phyloP scores from a whole-genome alignment of 371 early-diverging fungal species.

The Apophysomyces sp. region DNA sequence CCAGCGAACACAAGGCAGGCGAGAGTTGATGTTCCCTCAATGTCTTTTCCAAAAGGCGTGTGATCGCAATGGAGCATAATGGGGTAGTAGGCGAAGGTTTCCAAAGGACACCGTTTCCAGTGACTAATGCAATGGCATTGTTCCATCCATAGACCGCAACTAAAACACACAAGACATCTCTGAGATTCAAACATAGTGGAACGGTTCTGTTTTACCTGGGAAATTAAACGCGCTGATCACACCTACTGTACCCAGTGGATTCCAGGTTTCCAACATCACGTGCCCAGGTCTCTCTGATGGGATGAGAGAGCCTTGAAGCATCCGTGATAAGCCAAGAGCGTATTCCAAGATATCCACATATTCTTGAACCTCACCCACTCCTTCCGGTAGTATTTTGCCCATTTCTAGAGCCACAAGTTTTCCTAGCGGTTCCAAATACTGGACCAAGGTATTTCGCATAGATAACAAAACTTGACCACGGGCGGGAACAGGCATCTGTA shows the following conservation, averaged over 20 bases:
- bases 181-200: background rate
- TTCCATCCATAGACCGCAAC: slow-evolving; percentile 91
- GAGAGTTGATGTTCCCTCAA: slow-evolving; percentile 84
- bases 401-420: slow-evolving; percentile 90
- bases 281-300: slow-evolving; percentile 95
- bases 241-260: slow-evolving; percentile 94
- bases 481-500: slow-evolving; percentile 79
- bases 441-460: slow-evolving; percentile 86
- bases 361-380: slow-evolving; percentile 96
- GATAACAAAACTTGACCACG: slow-evolving; percentile 93
- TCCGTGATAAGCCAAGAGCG: slow-evolving; percentile 87
- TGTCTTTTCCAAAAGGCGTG: slow-evolving; percentile 85
- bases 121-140: slow-evolving; percentile 86
- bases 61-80: slow-evolving; percentile 85
- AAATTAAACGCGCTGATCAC: slow-evolving; percentile 96
- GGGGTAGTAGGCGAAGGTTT: slow-evolving; percentile 93
- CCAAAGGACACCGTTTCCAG: slow-evolving; percentile 95
- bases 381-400: slow-evolving; percentile 97
- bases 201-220: slow-evolving; percentile 54
- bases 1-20: slow-evolving; percentile 86
- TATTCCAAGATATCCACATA: slow-evolving; percentile 95
- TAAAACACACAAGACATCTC: slow-evolving; percentile 12
- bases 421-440: slow-evolving; percentile 78
- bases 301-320: slow-evolving; percentile 83
- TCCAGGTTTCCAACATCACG: slow-evolving; percentile 95